Evolutionary conservation across 352 stramenopile species (phyloP), one percentile per base, ranked within the genome.

Genomic region (Phytopythium mirpurense): DNA sequence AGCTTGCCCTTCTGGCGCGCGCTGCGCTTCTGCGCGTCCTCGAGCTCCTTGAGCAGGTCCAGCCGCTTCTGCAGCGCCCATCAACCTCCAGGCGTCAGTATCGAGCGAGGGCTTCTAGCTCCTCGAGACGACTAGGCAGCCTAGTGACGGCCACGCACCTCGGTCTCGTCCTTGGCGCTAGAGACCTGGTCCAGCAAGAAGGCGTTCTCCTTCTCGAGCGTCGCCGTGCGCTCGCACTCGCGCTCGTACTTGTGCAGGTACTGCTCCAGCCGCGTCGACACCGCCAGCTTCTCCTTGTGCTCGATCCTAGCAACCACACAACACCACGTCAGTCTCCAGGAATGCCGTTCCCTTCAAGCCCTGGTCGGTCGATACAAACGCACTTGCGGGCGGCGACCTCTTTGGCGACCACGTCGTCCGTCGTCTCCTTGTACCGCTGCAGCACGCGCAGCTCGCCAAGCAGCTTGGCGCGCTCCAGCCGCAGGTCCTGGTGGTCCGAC

Each of bases 211-310:
- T 72, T 72, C 52, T 90, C 77, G 0, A 90, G 68, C 16, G 76
- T 70, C 40, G 72, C 65, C 16, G 70, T 65, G 46, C 69, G 61
- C 57, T 88, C 79, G 35, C 79, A 87, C 53, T 90, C 79, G 34
- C 81, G 73, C 54, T 93, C 78, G 45, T 90, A 88, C 47, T 89
- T 92, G 51, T 88, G 86, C 52, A 88, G 72, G 48, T 87, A 89
- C 57, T 92, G 82, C 43, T 90, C 77, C 23, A 92, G 62, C 50
- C 85, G 86, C 9, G 71, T 88, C 1, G 65, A 65, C 4, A 72
- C 68, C 5, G 73, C 72, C 19, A 92, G 60, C 53, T 80, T 84
- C 46, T 90, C 80, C 54, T 88, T 89, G 59, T 89, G 68, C 51
- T 84, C 70, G 21, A 78, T 56, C 48, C 70, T 83, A 32, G 29